phyloP scores from a whole-genome alignment of 2,329 filamentous ascomycete genomes.

The Penicillium sp. region DNA sequence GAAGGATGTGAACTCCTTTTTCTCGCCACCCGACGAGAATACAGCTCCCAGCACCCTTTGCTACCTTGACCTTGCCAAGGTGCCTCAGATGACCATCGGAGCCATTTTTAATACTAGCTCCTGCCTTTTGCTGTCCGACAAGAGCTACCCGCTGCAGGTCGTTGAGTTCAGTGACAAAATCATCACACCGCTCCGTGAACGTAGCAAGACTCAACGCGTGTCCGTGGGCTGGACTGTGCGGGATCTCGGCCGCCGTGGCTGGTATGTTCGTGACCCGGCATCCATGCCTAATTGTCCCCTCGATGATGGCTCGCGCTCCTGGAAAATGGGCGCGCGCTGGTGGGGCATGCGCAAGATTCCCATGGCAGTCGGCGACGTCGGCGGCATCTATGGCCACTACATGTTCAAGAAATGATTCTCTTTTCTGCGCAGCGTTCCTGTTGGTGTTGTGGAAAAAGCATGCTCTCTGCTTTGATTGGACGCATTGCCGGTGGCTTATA shows the following conservation, averaged over 20 bases:
- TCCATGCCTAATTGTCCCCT: slow-evolving; percentile 28
- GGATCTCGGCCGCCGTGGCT: slow-evolving; percentile 63
- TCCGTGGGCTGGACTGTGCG: slow-evolving; percentile 65
- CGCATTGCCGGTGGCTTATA: slow-evolving; percentile 16
- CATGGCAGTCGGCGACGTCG: slow-evolving; percentile 51
- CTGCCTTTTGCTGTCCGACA: slow-evolving; percentile 53
- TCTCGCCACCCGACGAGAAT: slow-evolving; percentile 38
- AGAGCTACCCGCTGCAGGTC: slow-evolving; percentile 65
- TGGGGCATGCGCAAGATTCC: slow-evolving; percentile 74
- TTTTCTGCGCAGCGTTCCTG: slow-evolving; percentile 7
- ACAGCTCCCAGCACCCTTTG: slow-evolving; percentile 48
- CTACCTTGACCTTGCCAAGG: slow-evolving; percentile 72
- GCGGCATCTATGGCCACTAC: slow-evolving; percentile 55
- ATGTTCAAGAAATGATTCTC: slow-evolving; percentile 50
- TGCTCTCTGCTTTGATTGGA: slow-evolving; percentile 7
- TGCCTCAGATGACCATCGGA: slow-evolving; percentile 52
- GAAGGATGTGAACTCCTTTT: slow-evolving; percentile 58
- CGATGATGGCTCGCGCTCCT: slow-evolving; percentile 57
- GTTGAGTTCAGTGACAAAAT: slow-evolving; percentile 67
- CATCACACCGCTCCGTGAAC: slow-evolving; percentile 59
- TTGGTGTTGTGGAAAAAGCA: slow-evolving; percentile 13
- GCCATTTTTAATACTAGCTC: slow-evolving; percentile 53
- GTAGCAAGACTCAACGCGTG: slow-evolving; percentile 49
- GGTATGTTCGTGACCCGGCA: slow-evolving; percentile 51
- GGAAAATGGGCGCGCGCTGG: slow-evolving; percentile 80